Conservation (phyloP, 768 basidiomycete species). For the Termitomyces sp. region DNA sequence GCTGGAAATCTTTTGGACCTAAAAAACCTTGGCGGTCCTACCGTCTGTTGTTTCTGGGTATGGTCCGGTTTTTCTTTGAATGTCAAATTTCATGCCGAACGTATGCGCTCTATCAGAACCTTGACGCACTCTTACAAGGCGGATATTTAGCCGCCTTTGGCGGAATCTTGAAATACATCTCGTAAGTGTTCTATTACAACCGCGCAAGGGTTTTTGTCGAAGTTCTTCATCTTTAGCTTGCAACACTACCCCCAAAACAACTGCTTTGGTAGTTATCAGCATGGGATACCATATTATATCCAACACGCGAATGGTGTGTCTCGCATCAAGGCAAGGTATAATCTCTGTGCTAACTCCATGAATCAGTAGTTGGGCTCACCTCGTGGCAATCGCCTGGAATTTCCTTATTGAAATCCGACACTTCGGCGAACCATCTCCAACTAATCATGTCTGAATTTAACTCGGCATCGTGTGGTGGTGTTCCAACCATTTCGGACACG, state of each 20-base stretch:
- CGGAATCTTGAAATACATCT: slow-evolving; percentile 41
- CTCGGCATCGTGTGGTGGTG: slow-evolving; percentile 48
- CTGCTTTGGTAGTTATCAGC: slow-evolving; percentile 30
- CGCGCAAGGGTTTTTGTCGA: not conserved
- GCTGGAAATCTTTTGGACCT: slow-evolving; percentile 32
- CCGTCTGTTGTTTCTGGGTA: slow-evolving; percentile 50
- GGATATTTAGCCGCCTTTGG: slow-evolving; percentile 33
- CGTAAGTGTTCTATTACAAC: slow-evolving; percentile 22
- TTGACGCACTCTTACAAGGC: slow-evolving; percentile 34
- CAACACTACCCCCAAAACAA: slow-evolving; percentile 53
- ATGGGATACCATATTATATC: slow-evolving; percentile 35
- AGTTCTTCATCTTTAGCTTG: slow-evolving; percentile 22
- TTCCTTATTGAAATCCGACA: slow-evolving; percentile 22
- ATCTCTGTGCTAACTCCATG: not conserved
- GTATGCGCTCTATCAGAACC: slow-evolving; percentile 26
- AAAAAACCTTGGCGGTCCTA: slow-evolving; percentile 42
- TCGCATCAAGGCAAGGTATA: not conserved
- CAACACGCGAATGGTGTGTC: slow-evolving; percentile 40
- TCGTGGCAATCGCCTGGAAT: slow-evolving; percentile 45
- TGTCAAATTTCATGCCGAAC: not conserved
- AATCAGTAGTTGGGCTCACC: slow-evolving; percentile 32
- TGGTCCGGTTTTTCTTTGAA: slow-evolving; percentile 1
- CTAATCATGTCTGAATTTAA: slow-evolving; percentile 53
- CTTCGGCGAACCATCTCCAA: slow-evolving; percentile 24
- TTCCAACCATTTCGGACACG: slow-evolving; percentile 42